Evolutionary conservation across 805 yeast genomes (phyloP), one percentile per base, ranked within the genome.

Genomic region (Yarrowia osloensis): DNA sequence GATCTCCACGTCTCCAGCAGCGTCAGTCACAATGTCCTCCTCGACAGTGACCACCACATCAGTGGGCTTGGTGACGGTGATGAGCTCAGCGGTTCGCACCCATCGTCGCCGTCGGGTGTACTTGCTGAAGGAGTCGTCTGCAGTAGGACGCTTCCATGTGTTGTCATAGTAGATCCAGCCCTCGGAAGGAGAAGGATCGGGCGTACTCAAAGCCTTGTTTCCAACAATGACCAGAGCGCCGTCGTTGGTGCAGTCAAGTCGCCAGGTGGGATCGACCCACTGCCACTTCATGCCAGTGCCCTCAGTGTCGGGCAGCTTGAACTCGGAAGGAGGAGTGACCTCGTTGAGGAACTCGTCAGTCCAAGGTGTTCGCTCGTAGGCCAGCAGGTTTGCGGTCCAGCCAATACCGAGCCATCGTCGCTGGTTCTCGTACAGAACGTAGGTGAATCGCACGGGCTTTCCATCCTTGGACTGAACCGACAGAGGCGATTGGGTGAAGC

Each of bases 381-480:
- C 88, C 69, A 95, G 82, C 75, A 95, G 81, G 74, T 92, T 92
- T 17, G 96, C 82, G 0, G 98, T 94, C 99, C 99, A 94, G 13
- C 99, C 99, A 72, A 94, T 90, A 15, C 98, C 98, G 44, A 94
- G 81, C 99, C 99, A 94, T 73, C 96, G 87, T 74, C 99, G 86
- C 79, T 94, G 98, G 76, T 94, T 94, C 76, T 94, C 99, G 77
- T 88, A 93, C 12, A 95, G 81, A 1, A 91, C 98, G 77, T 91
- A 94, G 4, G 98, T 93, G 77, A 93, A 95, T 67, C 93, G 79
- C 33, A 91, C 92, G 28, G 86, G 84, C 68, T 81, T 81, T 8
- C 81, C 81, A 28, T 65, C 71, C 37, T 76, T 67, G 73, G 77
- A 68, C 74, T 77, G 70, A 69, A 72, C 70, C 4, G 69, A 69